Base-by-base conservation (phyloP, 2,329 filamentous ascomycete species). In the Trichoderma cornu-damae region DNA sequence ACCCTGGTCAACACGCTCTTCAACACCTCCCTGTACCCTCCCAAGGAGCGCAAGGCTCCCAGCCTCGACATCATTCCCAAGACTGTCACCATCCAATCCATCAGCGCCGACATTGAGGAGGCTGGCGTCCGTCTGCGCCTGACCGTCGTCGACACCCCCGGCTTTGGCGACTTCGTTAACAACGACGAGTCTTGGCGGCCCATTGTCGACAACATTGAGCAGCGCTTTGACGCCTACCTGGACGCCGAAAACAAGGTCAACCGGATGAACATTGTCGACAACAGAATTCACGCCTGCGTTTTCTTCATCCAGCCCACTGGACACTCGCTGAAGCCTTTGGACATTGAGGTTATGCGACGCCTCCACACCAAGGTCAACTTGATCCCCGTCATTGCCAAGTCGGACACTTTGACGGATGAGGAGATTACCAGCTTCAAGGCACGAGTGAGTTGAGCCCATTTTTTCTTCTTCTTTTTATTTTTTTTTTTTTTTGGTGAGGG, bases 191-290 rank as follows among this genome's bases (percentile, higher is more conserved):
- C 94, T 26, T 99, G 94, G 94, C 86, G 94, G 70, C 94, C 94
- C 58, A 99, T 99, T 76, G 88, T 96, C 68, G 94, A 99, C 81
- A 97, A 97, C 82, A 97, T 99, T 69, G 94, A 99, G 82, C 91
- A 96, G 82, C 89, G 94, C 66, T 99, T 94, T 71, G 94, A 99
- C 76, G 92, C 94, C 54, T 99, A 97, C 76, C 83, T 99, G 60
- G 94, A 99, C 76, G 93, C 94, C 44, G 94, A 99, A 84, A 99
- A 99, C 86, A 99, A 97, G 85, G 91, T 99, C 74, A 99, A 99
- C 82, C 90, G 94, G 69, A 96, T 96, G 87, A 99, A 99, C 83
- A 97, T 97, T 74, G 88, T 99, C 62, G 94, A 99, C 79, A 99
- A 97, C 83, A 89, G 94, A 68, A 95, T 99, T 63, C 94, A 99